phyloP scores from a whole-genome alignment of 1,284 basidiomycete species.

The Apiotrichum sp. region DNA sequence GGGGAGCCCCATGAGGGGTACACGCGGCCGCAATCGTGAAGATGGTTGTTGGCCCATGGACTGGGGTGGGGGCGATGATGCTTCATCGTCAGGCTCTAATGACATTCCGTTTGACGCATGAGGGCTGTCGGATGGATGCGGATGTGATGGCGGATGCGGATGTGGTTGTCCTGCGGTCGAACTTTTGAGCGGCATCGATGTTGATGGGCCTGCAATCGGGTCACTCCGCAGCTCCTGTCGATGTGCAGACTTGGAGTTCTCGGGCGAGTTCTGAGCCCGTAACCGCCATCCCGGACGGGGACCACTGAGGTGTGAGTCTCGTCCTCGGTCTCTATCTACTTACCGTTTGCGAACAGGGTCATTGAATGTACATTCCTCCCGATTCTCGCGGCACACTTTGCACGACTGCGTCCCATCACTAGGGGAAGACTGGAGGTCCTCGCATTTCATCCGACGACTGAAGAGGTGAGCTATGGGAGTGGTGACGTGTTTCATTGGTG shows the following conservation, averaged over 20 bases:
- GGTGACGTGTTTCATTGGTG: neutral
- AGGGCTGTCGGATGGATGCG: no score
- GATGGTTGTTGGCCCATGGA: neutral
- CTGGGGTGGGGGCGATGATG: neutral
- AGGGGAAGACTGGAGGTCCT: slow-evolving; percentile 12
- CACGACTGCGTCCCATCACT: slow-evolving; percentile 10
- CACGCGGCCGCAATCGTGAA: neutral
- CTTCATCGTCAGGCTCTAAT: neutral
- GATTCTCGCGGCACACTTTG: slow-evolving; percentile 23
- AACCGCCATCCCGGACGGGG: slow-evolving; percentile 8
- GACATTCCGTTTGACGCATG: no score
- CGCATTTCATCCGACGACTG: slow-evolving; percentile 29
- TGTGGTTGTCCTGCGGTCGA: no score
- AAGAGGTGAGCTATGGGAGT: neutral
- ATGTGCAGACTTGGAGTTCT: slow-evolving; percentile 1
- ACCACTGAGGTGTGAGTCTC: slow-evolving; percentile 1
- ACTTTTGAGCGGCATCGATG: no score
- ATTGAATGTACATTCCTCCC: slow-evolving; percentile 22
- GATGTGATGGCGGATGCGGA: no score
- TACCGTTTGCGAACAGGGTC: slow-evolving; percentile 27
- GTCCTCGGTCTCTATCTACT: neutral
- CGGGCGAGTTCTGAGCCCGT: slow-evolving; percentile 3
- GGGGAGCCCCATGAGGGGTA: slow-evolving; percentile 22
- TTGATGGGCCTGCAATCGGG: neutral
- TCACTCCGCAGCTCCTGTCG: neutral